Evolutionary conservation across 1,284 basidiomycete species (phyloP).

Genomic region (Blastosporella zonata): DNA sequence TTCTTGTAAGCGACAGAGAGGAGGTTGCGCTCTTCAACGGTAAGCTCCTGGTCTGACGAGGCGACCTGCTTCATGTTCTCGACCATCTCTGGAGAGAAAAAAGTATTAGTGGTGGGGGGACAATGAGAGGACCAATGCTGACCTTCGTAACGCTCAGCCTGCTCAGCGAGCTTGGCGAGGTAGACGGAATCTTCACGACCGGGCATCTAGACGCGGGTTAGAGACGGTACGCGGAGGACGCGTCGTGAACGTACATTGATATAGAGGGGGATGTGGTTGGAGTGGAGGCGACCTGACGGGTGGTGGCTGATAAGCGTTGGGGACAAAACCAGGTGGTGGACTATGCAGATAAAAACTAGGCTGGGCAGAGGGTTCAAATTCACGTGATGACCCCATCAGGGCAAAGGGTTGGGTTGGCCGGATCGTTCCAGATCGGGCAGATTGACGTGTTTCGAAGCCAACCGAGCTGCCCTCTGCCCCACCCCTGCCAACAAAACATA

Average conservation of each 20-base stretch:
- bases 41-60: slow-evolving; percentile 96
- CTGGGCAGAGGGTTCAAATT: slow-evolving; percentile 44
- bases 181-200: slow-evolving; percentile 96
- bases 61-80: slow-evolving; percentile 99
- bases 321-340: slow-evolving; percentile 29
- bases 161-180: slow-evolving; percentile 99
- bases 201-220: slow-evolving; percentile 55
- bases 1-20: slow-evolving; percentile 99
- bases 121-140: slow-evolving; percentile 1
- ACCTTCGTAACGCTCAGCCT: slow-evolving; percentile 99
- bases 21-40: slow-evolving; percentile 98
- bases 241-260: slow-evolving; percentile 31
- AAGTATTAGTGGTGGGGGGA: slow-evolving; percentile 10
- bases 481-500: slow-evolving; percentile 22
- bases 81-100: slow-evolving; percentile 79
- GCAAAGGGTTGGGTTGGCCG: slow-evolving; percentile 37
- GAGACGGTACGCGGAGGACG: slow-evolving; percentile 33
- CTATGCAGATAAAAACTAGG: slow-evolving; percentile 32
- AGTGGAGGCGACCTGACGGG: slow-evolving; percentile 24
- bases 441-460: slow-evolving; percentile 6
- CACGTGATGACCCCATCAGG: slow-evolving; percentile 37
- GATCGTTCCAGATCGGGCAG: slow-evolving; percentile 24
- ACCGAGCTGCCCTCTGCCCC: neutral
- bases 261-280: slow-evolving; percentile 13
- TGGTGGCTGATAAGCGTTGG: slow-evolving; percentile 28